phyloP scores from a whole-genome alignment of 2,329 filamentous ascomycete species.

The Hypoxylon sp. region DNA sequence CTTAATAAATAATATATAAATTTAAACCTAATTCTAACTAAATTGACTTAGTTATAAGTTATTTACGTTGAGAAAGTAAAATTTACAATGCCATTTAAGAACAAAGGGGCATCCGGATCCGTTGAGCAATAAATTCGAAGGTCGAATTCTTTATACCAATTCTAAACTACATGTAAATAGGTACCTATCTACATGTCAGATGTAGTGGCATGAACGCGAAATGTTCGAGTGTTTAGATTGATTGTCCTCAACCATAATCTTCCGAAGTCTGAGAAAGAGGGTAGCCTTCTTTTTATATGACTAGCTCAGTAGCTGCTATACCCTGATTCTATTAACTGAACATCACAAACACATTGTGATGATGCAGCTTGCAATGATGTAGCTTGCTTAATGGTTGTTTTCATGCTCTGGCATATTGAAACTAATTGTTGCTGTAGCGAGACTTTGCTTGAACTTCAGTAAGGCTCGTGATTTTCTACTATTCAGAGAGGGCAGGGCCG shows the following conservation, averaged over 20 bases:
- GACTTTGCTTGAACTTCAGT: background rate
- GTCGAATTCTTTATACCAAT: background rate
- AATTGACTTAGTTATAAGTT: too few relatives aligned
- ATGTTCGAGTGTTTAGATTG: background rate
- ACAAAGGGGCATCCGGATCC: background rate
- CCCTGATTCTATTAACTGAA: background rate
- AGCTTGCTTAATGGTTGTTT: background rate
- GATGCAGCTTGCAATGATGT: background rate
- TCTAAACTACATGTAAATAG: background rate
- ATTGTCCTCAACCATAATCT: background rate
- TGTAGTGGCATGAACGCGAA: background rate
- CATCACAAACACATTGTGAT: background rate
- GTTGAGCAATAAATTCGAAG: background rate
- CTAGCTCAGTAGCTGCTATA: background rate
- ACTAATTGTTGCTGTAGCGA: background rate
- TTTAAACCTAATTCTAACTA: too few relatives aligned
- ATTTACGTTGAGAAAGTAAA: too few relatives aligned
- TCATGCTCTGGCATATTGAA: background rate
- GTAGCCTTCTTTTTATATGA: background rate
- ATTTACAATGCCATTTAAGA: background rate
- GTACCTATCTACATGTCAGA: too few relatives aligned
- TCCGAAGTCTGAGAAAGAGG: background rate
- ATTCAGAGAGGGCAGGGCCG: too few relatives aligned
- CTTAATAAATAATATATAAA: too few relatives aligned
- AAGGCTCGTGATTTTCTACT: background rate